phyloP scores from a whole-genome alignment of 805 yeast genomes.

The Candida incommunis region DNA sequence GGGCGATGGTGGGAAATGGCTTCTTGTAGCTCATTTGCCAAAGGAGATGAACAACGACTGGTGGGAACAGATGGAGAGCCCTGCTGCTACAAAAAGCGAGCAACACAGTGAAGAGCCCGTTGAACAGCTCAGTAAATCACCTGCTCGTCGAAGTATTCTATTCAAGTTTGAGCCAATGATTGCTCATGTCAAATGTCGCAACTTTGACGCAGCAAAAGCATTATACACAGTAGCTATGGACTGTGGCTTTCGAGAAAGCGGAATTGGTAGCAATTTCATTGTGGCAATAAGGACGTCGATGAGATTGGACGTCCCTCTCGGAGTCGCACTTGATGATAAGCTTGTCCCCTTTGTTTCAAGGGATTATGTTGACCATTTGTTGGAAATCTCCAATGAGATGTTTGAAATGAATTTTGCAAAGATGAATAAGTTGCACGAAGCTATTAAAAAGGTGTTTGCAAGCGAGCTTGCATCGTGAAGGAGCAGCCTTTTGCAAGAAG shows the following conservation, averaged over 20 bases:
- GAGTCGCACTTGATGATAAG: conserved; percentile 15
- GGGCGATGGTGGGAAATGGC: conserved; percentile 76
- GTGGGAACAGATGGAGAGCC: conserved; percentile 5
- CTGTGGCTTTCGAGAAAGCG: conserved; percentile 79
- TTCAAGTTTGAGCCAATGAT: conserved; percentile 80
- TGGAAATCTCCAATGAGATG: conserved; percentile 40
- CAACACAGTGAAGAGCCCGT: conserved; percentile 1
- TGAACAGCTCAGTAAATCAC: background rate
- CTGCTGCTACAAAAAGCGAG: no score
- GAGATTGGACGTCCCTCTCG: conserved; percentile 66
- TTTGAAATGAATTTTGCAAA: conserved; percentile 50
- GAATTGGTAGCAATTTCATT: conserved; percentile 63
- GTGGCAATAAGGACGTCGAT: conserved; percentile 70
- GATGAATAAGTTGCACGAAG: conserved; percentile 27
- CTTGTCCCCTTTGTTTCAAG: conserved; percentile 30
- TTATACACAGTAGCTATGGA: conserved; percentile 61
- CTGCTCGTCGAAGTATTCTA: conserved; percentile 49
- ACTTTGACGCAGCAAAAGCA: conserved; percentile 39
- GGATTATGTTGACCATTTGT: conserved; percentile 34
- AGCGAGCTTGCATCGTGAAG: no score
- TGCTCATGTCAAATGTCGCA: conserved; percentile 68
- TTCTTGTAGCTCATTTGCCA: conserved; percentile 61
- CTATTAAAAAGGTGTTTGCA: background rate
- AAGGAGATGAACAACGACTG: conserved; percentile 12
- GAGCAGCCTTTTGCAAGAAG: no score